Base-by-base conservation (phyloP, 208 protist genomes). In the Trypanosoma cruzi region DNA sequence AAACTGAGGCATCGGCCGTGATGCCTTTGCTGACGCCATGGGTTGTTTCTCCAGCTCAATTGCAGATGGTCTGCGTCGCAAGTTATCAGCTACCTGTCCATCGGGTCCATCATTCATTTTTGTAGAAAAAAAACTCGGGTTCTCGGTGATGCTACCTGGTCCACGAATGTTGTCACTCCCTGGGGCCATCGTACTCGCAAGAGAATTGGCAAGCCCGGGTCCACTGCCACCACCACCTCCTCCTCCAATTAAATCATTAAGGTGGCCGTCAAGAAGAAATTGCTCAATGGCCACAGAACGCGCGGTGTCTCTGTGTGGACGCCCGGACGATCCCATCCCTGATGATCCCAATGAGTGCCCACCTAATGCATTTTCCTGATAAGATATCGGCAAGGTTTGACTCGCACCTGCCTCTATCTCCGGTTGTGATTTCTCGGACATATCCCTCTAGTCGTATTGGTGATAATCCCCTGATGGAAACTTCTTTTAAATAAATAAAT, bases 141-240 rank as follows among this genome's bases (percentile, higher is more conserved):
- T 71, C 2, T 60, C 64, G 20, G 52, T 67, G 18, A 34, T n/a
- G 44, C 58, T 73, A 22, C 14, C 34, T 29, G 73, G 73, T 16
- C 73, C 67, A 0, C 49, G 73, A 73, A 71, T 78, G 31, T 32
- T 31, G 4, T 78, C 71, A 53, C 56, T 54, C 31, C 71, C 71
- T 44, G 71, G 71, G 3, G 71, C 56, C 24, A 69, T 22, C 16
- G 71, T 75, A 46, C 71, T 75, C 10, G 29, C 71, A 10, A 48
- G 44, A n/a, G 71, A 75, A 28, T 28, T 44, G 2, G 54, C 71
- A 13, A 75, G 48, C 20, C 46, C 40, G 11, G 56, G 44, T 18
- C 40, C 49, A 40, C 46, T 32, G 29, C 29, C 40, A 24, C 40
- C 52, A 53, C 54, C 42, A 4, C 52, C 48, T 26, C 26, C 13